Evolutionary conservation across 495 filamentous ascomycete species (phyloP), one percentile per base, ranked within the genome.

Genomic region (Talaromyces trachyspermus): DNA sequence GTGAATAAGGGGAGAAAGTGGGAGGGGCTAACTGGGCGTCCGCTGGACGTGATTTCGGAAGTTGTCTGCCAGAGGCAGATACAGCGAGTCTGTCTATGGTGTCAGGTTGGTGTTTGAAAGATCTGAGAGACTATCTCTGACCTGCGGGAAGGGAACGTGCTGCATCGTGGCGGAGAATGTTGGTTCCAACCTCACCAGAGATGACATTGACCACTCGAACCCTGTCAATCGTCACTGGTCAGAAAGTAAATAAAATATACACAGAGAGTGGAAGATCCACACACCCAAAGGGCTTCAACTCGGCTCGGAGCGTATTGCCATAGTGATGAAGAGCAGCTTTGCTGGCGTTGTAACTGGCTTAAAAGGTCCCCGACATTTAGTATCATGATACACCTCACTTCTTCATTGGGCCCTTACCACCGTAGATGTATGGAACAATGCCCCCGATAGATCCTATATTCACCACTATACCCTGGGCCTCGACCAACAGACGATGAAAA

Each of bases 241-340:
- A n/a, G n/a, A n/a, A n/a, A n/a, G n/a, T n/a, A n/a, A n/a, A n/a
- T n/a, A n/a, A n/a, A n/a, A n/a, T n/a, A n/a, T n/a, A n/a, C n/a
- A n/a, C n/a, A n/a, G n/a, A n/a, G n/a, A n/a, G n/a, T n/a, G n/a
- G n/a, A n/a, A n/a, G 9, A 49, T 17, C 11, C 14, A 25, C 29
- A 25, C 5, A 52, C 58, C 49, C 54, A 18, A 66, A 49, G 7
- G 63, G 61, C 10, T 29, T 30, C 63, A 66, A 59, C 38, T 66
- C 63, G 12, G 62, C 48, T 5, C 63, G 47, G 6, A 66, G 48
- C 0, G 61, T 66, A 39, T 56, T 59, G 1, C 46, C 48, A 38
- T 53, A 66, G 38, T 64, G 59, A 0, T 57, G 53, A 6, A 66
- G 46, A 4, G 59, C 61, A 8, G 63, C 63, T 37, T 66, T 66